A percentile compares a stretch with the other conserved stretches of the same genome.
Evolutionary conservation across 1,284 basidiomycete species (phyloP).

Genomic region (Melampsora americana): DNA sequence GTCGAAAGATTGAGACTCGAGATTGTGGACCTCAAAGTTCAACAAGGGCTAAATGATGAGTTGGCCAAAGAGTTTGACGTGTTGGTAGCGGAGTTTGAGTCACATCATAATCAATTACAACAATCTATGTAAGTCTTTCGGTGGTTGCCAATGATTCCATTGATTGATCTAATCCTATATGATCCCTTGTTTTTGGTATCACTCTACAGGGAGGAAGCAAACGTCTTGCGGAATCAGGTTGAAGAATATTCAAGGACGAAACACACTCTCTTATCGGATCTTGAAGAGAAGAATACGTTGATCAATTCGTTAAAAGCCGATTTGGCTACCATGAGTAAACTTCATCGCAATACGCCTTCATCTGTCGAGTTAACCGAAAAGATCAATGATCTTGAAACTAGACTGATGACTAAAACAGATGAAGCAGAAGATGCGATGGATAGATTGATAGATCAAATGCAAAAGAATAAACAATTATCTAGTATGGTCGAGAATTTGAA

Average conservation of each 20-base stretch:
- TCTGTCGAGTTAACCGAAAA: not conserved
- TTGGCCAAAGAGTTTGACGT: constrained; percentile 10
- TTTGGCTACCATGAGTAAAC: constrained; percentile 28
- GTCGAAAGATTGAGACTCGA: constrained; percentile 10
- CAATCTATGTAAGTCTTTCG: constrained; percentile 9
- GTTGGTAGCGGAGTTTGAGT: constrained; percentile 15
- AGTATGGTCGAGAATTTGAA: constrained; percentile 22
- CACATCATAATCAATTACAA: constrained; percentile 8
- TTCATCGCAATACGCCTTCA: constrained; percentile 3
- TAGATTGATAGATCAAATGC: constrained; percentile 22
- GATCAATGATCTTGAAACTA: constrained; percentile 13
- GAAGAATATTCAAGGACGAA: not conserved
- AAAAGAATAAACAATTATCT: constrained; percentile 31
- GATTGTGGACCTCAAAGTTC: constrained; percentile 13
- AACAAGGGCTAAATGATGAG: not conserved
- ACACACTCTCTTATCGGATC: not conserved
- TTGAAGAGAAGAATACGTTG: constrained; percentile 19
- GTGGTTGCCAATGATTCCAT: not conserved
- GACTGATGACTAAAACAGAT: not conserved
- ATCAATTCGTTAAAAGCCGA: constrained; percentile 23
- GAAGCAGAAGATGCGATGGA: constrained; percentile 31
- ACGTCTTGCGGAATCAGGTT: not conserved
- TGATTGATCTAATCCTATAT: not conserved
- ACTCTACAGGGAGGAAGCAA: not conserved
- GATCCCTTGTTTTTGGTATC: not conserved